Evolutionary conservation across 2,329 filamentous ascomycete species (phyloP).

Genomic region (Penicillium glabrum): DNA sequence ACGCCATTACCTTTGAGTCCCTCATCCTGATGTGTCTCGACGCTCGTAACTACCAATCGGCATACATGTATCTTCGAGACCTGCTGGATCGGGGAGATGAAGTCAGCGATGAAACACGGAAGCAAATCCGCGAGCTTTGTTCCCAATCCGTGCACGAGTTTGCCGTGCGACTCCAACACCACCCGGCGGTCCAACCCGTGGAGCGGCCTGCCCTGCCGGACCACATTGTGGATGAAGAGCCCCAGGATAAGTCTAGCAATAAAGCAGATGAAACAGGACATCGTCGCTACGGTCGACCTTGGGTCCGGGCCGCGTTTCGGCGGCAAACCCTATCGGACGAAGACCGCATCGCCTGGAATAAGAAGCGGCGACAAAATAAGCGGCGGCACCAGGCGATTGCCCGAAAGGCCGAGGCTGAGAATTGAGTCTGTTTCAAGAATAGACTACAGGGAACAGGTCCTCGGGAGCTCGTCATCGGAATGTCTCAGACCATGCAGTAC

Average conservation of each 20-base stretch:
- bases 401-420: not conserved
- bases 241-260: not conserved
- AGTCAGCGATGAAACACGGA: constrained; percentile 24
- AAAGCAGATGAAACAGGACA: not conserved
- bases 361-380: constrained; percentile 4
- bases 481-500: not conserved
- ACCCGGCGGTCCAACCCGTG: constrained; percentile 24
- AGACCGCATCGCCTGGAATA: constrained; percentile 3
- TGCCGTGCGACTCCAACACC: constrained; percentile 31
- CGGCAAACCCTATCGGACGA: not conserved
- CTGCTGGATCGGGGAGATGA: constrained; percentile 30
- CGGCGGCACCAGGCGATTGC: not conserved
- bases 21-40: constrained; percentile 59
- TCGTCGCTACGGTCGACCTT: not conserved
- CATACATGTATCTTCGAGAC: constrained; percentile 40
- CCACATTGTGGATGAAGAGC: not conserved
- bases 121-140: constrained; percentile 31
- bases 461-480: not conserved
- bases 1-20: constrained; percentile 62
- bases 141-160: constrained; percentile 28
- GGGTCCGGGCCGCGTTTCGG: not conserved
- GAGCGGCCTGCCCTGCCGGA: not conserved
- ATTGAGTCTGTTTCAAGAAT: not conserved
- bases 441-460: not conserved
- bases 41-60: constrained; percentile 35